Evolutionary conservation across 2,329 filamentous ascomycete genomes (phyloP), one percentile per base, ranked within the genome.

Genomic region (Ophiostoma sp.): DNA sequence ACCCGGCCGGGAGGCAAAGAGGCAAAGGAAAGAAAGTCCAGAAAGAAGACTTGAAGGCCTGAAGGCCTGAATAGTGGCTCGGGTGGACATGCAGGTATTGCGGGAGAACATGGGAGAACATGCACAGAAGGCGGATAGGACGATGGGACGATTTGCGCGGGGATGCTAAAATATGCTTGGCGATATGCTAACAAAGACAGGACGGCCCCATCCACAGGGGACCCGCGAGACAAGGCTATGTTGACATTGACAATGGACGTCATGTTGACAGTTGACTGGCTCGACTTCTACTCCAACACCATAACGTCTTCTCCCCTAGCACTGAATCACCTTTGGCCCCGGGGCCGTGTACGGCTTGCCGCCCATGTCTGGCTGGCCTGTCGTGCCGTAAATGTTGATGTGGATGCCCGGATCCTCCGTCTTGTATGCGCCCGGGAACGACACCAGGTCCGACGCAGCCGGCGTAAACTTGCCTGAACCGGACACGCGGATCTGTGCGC

Each of bases 301-400:
- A 12, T 4, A 4, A 36, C 7, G 17, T 33, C 31, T 15, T 3
- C n/a, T 19, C 1, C n/a, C 33, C 74, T 66, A 82, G 76, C 81
- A 82, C 50, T 76, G 75, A 57, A 82, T 80, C 7, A 78, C 79
- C 25, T 74, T 74, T 17, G 81, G 81, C 3, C 84, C 83, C 2
- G 83, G 82, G 0, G 82, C 79, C 5, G 74, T 80, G 75, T 85
- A 85, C 1, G 81, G 59, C 79, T 82, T 81, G 55, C 82, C 82
- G 57, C 76, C 79, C 50, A 83, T 85, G 78, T 85, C 83, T 3
- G 84, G 82, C 76, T 80, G 76, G 12, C 84, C 83, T 1, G 76
- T 78, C 7, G 77, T 68, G 42, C 84, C 84, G 75, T 87, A 86
- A 77, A 86, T 86, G 78, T 84, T 86, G 80, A 83, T 79, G 48